These are phyloP conservation scores for Arabis hirsuta DNA, from an alignment of 345 rosid species.

Conservation along the genomic window DNA sequence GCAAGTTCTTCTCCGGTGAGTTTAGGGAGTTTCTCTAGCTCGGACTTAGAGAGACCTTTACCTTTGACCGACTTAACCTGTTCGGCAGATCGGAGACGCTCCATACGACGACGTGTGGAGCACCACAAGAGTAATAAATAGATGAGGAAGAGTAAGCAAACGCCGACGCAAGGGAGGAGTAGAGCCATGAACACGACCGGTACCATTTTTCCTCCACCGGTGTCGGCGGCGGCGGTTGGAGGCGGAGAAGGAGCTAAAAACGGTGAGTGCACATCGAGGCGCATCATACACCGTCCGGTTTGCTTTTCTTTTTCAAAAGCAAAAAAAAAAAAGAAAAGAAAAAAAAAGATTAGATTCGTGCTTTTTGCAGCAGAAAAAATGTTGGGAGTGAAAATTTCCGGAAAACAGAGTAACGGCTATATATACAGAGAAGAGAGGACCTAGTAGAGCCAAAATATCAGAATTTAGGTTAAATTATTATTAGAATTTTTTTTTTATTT, in stretches of 20 bases:
- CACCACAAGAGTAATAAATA: constrained; percentile 68
- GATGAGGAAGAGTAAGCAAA: constrained; percentile 61
- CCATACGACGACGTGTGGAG: constrained; percentile 37
- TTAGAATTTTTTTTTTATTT: background rate
- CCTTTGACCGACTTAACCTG: constrained; percentile 43
- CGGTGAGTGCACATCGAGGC: constrained; percentile 36
- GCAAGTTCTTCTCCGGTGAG: constrained; percentile 67
- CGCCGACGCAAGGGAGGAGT: constrained; percentile 70
- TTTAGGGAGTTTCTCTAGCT: constrained; percentile 70
- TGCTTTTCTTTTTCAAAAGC: constrained; percentile 11
- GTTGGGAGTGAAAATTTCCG: constrained; percentile 20
- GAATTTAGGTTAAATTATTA: constrained; percentile 15
- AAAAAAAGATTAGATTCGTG: background rate
- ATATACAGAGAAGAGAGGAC: constrained; percentile 19
- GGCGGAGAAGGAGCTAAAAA: constrained; percentile 27
- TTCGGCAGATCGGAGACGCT: constrained; percentile 15
- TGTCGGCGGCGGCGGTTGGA: constrained; percentile 28
- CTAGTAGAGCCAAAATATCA: constrained; percentile 12
- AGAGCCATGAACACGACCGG: constrained; percentile 65
- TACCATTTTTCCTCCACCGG: constrained; percentile 47
- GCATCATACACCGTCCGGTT: constrained; percentile 29
- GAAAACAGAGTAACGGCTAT: constrained; percentile 37
- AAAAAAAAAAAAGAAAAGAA: background rate
- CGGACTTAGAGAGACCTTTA: constrained; percentile 59
- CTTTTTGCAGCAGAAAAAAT: constrained; percentile 1